These are phyloP conservation scores for Haematococcus sp. DNA, from an alignment of 139 green algal genomes.

Conservation along the genomic window DNA sequence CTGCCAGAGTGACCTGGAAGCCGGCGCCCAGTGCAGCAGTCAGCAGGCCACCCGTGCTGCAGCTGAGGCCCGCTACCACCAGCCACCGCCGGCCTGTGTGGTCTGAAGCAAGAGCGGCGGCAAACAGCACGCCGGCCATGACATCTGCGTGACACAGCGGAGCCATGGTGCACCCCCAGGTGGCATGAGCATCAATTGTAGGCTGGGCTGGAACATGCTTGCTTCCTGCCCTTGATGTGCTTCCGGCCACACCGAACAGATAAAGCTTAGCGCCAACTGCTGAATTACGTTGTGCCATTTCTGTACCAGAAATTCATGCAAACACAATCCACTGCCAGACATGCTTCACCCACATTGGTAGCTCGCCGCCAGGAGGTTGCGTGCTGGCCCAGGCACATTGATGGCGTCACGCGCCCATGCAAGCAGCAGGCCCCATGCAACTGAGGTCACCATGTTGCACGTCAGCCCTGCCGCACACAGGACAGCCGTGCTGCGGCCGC, in stretches of 20 bases:
- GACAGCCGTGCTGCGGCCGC: not conserved
- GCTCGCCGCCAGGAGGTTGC: constrained; percentile 14
- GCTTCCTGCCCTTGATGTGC: too few relatives aligned
- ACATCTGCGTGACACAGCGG: too few relatives aligned
- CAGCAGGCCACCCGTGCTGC: constrained; percentile 16
- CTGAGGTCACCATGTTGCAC: constrained; percentile 11
- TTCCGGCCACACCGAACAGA: too few relatives aligned
- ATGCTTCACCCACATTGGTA: constrained; percentile 14
- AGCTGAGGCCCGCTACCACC: constrained; percentile 7
- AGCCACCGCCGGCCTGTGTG: constrained; percentile 5
- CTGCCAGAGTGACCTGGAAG: too few relatives aligned
- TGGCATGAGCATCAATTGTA: too few relatives aligned
- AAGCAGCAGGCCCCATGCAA: constrained; percentile 26
- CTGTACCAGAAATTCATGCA: too few relatives aligned
- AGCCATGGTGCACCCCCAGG: too few relatives aligned
- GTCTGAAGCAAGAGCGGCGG: not conserved
- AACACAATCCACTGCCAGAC: too few relatives aligned
- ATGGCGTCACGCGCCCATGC: constrained; percentile 21
- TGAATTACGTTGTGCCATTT: too few relatives aligned
- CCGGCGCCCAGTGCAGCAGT: constrained; percentile 17
- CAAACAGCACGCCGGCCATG: too few relatives aligned
- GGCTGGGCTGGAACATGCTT: too few relatives aligned
- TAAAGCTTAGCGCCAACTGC: too few relatives aligned
- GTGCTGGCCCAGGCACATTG: constrained; percentile 6
- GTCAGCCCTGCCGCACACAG: constrained; percentile 12